phyloP scores from a whole-genome alignment of 1,284 basidiomycete genomes.

The Cystobasidiaceae sp. region DNA sequence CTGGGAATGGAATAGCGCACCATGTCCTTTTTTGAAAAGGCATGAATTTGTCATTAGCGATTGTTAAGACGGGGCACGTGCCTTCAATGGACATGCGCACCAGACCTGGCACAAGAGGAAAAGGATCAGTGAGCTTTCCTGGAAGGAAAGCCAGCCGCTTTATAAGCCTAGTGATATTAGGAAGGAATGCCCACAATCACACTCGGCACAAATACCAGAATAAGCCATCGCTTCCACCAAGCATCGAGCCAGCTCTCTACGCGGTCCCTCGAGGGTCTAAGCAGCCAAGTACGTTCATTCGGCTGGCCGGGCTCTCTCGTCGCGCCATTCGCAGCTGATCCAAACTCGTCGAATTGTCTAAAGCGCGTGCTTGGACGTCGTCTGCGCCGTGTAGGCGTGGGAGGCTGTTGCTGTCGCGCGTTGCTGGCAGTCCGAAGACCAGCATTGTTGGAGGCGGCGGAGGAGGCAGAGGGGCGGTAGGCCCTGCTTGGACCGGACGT shows the following conservation, averaged over 20 bases:
- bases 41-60: not conserved
- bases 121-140: not conserved
- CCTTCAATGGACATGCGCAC: not conserved
- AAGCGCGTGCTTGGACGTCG: conserved; percentile 10
- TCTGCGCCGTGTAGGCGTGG: conserved; percentile 5
- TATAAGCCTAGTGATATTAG: not conserved
- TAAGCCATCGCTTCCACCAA: conserved; percentile 53
- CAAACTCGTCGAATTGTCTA: no score
- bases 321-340: not conserved
- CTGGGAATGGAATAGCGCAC: conserved; percentile 55
- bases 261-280: conserved; percentile 47
- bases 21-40: conserved; percentile 51
- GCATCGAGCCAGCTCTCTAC: conserved; percentile 51
- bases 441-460: not conserved
- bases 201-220: conserved; percentile 52
- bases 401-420: not conserved
- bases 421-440: not conserved
- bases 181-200: conserved; percentile 46
- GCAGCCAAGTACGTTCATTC: conserved; percentile 31
- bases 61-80: not conserved
- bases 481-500: no score
- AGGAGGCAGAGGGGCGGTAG: not conserved
- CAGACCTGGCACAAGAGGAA: conserved; percentile 10
- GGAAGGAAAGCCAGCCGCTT: not conserved
- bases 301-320: not conserved